Evolutionary conservation across 2,329 filamentous ascomycete species (phyloP).

Genomic region (Annulohypoxylon truncatum): DNA sequence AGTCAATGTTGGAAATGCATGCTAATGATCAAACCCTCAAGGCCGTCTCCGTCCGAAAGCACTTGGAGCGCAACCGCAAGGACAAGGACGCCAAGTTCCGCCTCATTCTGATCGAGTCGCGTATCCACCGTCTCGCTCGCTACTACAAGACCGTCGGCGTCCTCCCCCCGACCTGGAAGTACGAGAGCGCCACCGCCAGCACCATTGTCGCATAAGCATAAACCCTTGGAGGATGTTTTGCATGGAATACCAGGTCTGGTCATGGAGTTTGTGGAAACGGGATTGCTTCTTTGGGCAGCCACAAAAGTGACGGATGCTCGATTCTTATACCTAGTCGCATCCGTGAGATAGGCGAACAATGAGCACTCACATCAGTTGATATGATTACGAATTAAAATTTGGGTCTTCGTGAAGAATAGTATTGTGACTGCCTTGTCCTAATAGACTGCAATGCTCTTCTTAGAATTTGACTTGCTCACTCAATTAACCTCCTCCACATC

Average conservation of each 20-base stretch:
- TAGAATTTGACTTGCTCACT: not conserved
- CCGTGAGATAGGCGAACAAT: constrained; percentile 34
- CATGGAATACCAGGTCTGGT: constrained; percentile 44
- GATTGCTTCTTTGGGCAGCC: constrained; percentile 48
- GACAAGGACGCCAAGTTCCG: constrained; percentile 99
- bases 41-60: constrained; percentile 99
- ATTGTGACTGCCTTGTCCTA: constrained; percentile 5
- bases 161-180: constrained; percentile 94
- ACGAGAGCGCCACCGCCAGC: constrained; percentile 96
- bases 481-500: not conserved
- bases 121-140: constrained; percentile 98
- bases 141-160: constrained; percentile 98
- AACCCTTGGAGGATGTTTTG: constrained; percentile 35
- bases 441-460: not conserved
- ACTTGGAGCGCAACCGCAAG: constrained; percentile 99
- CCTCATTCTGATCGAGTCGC: constrained; percentile 99
- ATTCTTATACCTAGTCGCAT: constrained; percentile 36
- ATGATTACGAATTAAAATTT: constrained; percentile 29
- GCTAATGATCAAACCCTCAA: constrained; percentile 52
- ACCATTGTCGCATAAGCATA: constrained; percentile 86
- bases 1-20: constrained; percentile 1
- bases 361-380: constrained; percentile 32
- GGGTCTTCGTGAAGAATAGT: constrained; percentile 20
- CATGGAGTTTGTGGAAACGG: constrained; percentile 51
- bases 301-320: constrained; percentile 32